Evolutionary conservation across 208 protist species (phyloP).

Genomic region (Leishmania tropica): DNA sequence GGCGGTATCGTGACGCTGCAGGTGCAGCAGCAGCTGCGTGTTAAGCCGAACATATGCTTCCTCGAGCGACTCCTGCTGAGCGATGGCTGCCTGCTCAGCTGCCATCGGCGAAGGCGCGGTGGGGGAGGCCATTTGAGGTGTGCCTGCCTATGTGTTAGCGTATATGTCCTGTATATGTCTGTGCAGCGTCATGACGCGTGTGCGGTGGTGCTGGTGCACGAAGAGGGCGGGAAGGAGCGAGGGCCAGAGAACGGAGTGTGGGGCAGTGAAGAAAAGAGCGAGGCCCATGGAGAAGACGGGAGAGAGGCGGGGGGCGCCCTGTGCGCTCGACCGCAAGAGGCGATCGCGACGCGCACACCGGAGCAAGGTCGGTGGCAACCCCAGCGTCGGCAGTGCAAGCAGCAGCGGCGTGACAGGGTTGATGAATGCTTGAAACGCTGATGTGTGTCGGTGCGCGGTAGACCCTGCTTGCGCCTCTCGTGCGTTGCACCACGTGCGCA

Average conservation of each 20-base stretch:
- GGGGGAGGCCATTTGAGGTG: background rate
- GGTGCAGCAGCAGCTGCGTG: constrained; percentile 21
- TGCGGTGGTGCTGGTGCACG: background rate
- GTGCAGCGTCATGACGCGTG: background rate
- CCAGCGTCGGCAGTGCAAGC: background rate
- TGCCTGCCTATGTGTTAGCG: background rate
- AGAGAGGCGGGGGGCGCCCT: background rate
- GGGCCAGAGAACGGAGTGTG: background rate
- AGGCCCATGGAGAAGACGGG: background rate
- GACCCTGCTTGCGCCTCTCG: background rate
- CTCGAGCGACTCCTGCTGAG: constrained; percentile 3
- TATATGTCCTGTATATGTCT: background rate
- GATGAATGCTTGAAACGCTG: background rate
- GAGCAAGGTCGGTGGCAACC: background rate
- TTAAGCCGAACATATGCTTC: constrained; percentile 21
- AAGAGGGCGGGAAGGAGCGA: background rate
- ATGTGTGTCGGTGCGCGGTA: background rate
- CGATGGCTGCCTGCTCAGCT: too few species aligned
- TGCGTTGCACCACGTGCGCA: background rate
- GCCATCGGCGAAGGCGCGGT: background rate
- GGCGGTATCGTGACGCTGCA: constrained; percentile 10
- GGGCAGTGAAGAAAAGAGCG: background rate
- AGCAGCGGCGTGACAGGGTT: background rate
- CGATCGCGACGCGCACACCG: background rate
- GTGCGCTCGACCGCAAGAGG: background rate